Conservation (phyloP, 345 rosid species). For the Hirschfeldia incana region DNA sequence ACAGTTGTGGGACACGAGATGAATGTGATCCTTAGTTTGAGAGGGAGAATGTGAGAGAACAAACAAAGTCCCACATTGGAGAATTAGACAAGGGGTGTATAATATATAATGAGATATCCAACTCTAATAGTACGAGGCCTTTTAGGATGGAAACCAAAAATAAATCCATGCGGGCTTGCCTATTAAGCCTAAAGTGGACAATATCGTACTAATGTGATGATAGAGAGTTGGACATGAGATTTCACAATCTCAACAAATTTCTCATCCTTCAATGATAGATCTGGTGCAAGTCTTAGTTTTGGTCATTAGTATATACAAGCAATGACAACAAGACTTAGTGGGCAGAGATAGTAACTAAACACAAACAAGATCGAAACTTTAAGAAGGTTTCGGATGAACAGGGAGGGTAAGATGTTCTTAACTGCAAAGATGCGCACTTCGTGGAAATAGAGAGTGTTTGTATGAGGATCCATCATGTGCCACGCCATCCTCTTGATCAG, state of each 20-base stretch:
- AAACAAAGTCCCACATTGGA: too few relatives aligned
- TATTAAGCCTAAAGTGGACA: too few relatives aligned
- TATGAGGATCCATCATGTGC: slow-evolving; percentile 82
- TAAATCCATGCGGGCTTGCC: too few relatives aligned
- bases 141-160: too few relatives aligned
- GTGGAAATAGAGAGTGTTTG: slow-evolving; percentile 47
- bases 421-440: slow-evolving; percentile 80
- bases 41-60: too few relatives aligned
- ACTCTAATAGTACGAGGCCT: too few relatives aligned
- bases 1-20: too few relatives aligned
- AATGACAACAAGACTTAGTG: not conserved
- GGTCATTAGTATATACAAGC: not conserved
- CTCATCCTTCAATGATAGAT: not conserved
- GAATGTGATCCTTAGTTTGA: too few relatives aligned
- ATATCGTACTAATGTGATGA: too few relatives aligned
- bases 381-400: not conserved
- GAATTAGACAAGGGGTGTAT: too few relatives aligned
- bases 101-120: too few relatives aligned
- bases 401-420: slow-evolving; percentile 39
- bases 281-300: not conserved
- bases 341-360: not conserved
- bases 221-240: too few relatives aligned
- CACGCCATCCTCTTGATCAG: slow-evolving; percentile 63
- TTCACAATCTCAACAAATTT: not conserved
- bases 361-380: not conserved